Evolutionary conservation across 2,329 filamentous ascomycete genomes (phyloP), one percentile per base, ranked within the genome.

Genomic region (Penicillium oxalicum): DNA sequence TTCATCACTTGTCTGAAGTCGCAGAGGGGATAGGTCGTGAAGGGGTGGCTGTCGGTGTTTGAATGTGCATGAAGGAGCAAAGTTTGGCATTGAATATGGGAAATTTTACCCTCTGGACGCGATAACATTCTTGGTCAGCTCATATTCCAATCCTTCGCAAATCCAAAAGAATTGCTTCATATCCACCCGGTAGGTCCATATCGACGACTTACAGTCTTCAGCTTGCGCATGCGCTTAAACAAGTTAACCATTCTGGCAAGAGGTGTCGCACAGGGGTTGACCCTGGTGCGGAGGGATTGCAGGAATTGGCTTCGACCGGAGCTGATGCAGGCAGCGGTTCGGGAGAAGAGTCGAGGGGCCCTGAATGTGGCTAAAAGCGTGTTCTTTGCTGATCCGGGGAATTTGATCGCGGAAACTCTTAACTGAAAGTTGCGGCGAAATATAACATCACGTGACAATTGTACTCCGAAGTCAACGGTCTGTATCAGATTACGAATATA

Each of bases 151-250:
- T 40, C 11, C 7, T 28, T n/a, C 9, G 9, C 5, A 24, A 2
- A 2, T 35, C 11, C 11, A 9, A 40, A 33, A 29, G 7, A 33
- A 12, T n/a, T 11, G 4, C 24, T 36, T 5, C 7, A 39, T 9
- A 12, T 7, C 7, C 4, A 35, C 24, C 7, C 28, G 4, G n/a
- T 4, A 33, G 9, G 32, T 36, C 28, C 38, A 40, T 25, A 39
- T 35, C 40, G 32, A 12, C 13, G 40, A 77, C 82, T 69, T 77
- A 89, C 87, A 70, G 79, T 76, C 69, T 82, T 83, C 66, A 94
- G 74, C 71, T 82, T 82, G 67, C 84, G 82, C 79, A 89, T 83
- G 61, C 88, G 84, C 72, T 82, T 81, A 54, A 71, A 62, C 40
- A 76, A 54, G 59, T 74, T 75, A 52, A 75, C 72, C 72, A 74